Base-by-base conservation (phyloP, 176 grass and related monocot species). In the Ampelocalamus luodianensis region DNA sequence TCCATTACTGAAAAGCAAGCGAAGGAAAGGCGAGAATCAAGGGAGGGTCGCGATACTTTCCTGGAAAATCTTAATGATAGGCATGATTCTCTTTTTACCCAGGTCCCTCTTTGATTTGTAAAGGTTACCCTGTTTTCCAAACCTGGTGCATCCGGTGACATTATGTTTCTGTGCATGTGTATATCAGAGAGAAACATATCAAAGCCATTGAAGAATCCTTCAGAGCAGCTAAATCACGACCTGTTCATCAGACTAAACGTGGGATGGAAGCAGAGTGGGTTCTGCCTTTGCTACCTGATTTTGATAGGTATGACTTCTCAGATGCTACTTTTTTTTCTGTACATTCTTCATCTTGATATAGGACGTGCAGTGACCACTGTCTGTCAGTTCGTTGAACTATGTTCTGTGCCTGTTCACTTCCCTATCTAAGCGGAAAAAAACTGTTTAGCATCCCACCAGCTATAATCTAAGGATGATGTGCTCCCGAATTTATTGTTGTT, bases 1-100 rank as follows among this genome's bases (percentile, higher is more conserved):
- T 91, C 90, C 15, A 89, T 99, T 86, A 94, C 91, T 79, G 96
- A 99, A 88, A 99, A 99, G 71, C 93, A 99, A 94, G 96, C 91
- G 14, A 99, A 99, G 84, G 96, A 99, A 92, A 96, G 86, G 54
- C 87, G 93, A n/a, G 91, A 99, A 83, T 90, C 84, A 85, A 95
- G 90, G 82, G 69, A 90, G 74, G 91, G 93, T 45, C 86, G 88
- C 60, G 92, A 92, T 84, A 34, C 76, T 87, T 82, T 99, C 81
- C 85, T 99, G 84, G 93, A 99, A 80, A 99, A 94, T 90, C 81
- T 86, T 73, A 92, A 96, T 77, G 93, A 91, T 67, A 99, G 90
- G 96, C 92, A 85, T 73, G 76, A 12, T 18, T 65, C 72, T 40
- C 42, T 88, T 64, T 83, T 64, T 83, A 37, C 68, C 53, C 29